A percentile compares a stretch with the other conserved stretches of the same genome.
These are phyloP conservation scores for Trichophyton equinum DNA, from an alignment of 2,329 filamentous ascomycete genomes.

Conservation along the genomic window DNA sequence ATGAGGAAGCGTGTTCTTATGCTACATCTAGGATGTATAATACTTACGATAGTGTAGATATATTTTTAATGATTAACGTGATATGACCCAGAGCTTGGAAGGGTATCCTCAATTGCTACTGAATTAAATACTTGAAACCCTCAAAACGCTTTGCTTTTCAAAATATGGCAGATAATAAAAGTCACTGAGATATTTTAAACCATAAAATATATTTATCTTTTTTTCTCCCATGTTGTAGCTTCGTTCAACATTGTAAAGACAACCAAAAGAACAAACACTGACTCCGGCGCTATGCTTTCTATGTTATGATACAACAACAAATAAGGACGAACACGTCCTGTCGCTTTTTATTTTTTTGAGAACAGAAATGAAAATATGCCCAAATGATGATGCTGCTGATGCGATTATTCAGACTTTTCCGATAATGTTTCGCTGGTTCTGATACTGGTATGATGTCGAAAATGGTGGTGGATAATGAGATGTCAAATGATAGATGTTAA, in stretches of 20 bases:
- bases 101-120: neutral
- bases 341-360: neutral
- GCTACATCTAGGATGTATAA: neutral
- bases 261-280: neutral
- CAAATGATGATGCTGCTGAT: neutral
- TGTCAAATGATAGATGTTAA: slow-evolving; percentile 12
- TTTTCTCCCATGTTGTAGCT: neutral
- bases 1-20: slow-evolving; percentile 11
- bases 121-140: no score
- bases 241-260: neutral
- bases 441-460: neutral
- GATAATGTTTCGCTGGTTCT: neutral
- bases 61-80: neutral
- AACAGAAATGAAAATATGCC: neutral
- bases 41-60: neutral
- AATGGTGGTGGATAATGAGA: neutral
- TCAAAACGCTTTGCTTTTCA: neutral
- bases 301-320: neutral
- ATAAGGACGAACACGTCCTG: neutral
- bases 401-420: neutral
- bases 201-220: neutral
- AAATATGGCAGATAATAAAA: neutral
- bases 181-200: neutral
- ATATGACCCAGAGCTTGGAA: neutral
- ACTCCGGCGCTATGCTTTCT: slow-evolving; percentile 14